Conservation (phyloP, 805 yeast species). For the Cyberlindnera bimundalis region DNA sequence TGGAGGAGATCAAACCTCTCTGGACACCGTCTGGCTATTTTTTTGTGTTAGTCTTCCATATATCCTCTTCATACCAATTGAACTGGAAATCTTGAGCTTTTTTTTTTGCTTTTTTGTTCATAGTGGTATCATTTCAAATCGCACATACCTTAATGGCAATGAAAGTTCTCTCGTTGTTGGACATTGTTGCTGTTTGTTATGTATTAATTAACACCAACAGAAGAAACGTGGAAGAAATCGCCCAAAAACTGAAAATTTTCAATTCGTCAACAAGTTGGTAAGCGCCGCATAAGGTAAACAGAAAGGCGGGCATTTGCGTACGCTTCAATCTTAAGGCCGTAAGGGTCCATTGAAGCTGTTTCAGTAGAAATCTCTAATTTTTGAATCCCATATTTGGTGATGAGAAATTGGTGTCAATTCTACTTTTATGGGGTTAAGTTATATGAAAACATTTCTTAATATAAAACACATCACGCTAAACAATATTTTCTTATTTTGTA, state of each 20-base stretch:
- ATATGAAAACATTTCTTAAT: too few relatives aligned
- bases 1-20: slow-evolving; percentile 91
- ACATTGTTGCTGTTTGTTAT: slow-evolving; percentile 18
- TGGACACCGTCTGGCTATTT: slow-evolving; percentile 97
- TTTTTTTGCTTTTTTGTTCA: too few relatives aligned
- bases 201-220: neutral
- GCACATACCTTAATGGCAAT: slow-evolving; percentile 63
- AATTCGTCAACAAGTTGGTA: neutral
- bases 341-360: neutral
- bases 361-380: too few relatives aligned
- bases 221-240: slow-evolving; percentile 2
- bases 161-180: slow-evolving; percentile 73
- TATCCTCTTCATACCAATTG: too few relatives aligned
- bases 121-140: too few relatives aligned
- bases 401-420: too few relatives aligned
- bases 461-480: neutral
- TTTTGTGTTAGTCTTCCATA: too few relatives aligned
- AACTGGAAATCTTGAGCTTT: too few relatives aligned
- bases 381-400: too few relatives aligned
- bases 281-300: slow-evolving; percentile 3
- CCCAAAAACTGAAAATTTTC: slow-evolving; percentile 8
- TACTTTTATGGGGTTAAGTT: too few relatives aligned
- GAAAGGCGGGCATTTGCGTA: neutral
- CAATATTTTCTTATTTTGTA: too few relatives aligned
- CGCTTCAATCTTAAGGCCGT: too few relatives aligned